Evolutionary conservation across 495 filamentous ascomycete species (phyloP), one percentile per base, ranked within the genome.

Genomic region (Neurospora sp.): DNA sequence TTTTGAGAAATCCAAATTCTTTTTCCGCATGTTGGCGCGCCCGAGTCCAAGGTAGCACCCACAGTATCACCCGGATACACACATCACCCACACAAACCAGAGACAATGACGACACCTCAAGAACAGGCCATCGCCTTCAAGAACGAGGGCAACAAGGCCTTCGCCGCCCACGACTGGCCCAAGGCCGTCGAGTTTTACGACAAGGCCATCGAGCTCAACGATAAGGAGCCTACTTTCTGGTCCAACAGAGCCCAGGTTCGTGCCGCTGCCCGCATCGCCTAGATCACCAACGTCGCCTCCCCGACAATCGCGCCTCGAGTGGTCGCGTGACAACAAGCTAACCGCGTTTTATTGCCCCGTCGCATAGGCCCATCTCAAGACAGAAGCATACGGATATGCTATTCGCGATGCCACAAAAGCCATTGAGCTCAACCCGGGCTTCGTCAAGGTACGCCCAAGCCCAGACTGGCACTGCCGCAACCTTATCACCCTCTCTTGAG

Each of bases 371-470:
- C 88, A 99, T 79, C 94, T 98, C 81, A 98, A 98, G 86, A 89
- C 94, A 70, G 96, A 99, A 83, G 87, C 94, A 37, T 97, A 94
- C 81, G 96, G 96, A 16, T 94, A 93, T 81, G 94, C 96, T 10
- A 91, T 98, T 74, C 86, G 91, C 35, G 96, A 99, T 83, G 96
- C 96, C 37, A 91, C 92, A n/a, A 94, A 92, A 82, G 95, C 96
- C 22, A 90, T 98, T 76, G 94, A 97, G 78, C 85, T 98, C 68
- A 93, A 98, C 78, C 87, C 92, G n/a, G 86, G 85, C 78, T 93
- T 96, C 78, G 86, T 92, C 78, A 97, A 97, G 89, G 93, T 94
- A 83, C 69, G 76, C 61, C 40, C 31, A 22, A 38, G 8, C 42
- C 27, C 41, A 41, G 38, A 16, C 22, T 61, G 48, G 27, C 48